Evolutionary conservation across 2,329 filamentous ascomycete species (phyloP).

Genomic region (Ilyonectria robusta): DNA sequence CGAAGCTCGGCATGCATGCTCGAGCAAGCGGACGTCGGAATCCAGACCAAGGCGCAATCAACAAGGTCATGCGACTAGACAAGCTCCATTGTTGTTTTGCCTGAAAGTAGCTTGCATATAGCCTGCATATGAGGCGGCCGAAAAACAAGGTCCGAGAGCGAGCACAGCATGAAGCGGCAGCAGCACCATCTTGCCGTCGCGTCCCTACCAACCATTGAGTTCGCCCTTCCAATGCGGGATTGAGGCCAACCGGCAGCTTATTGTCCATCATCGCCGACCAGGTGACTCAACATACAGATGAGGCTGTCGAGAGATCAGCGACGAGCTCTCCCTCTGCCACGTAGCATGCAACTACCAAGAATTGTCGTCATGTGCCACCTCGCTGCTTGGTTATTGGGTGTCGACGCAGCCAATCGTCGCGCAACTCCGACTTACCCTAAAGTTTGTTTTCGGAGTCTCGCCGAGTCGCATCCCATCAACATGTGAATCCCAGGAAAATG

Average conservation of each 20-base stretch:
- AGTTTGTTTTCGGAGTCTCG: not conserved
- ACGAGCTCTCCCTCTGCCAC: slow-evolving; percentile 1
- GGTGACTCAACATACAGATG: not conserved
- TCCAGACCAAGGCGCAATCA: not conserved
- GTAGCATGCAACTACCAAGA: not conserved
- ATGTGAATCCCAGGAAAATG: not conserved
- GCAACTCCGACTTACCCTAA: not conserved
- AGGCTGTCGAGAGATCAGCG: not conserved
- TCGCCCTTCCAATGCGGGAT: not conserved
- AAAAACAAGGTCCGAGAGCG: not conserved
- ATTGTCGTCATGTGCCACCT: not conserved
- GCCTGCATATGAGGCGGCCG: not conserved
- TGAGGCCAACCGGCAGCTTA: not conserved
- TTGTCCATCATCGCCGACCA: not conserved
- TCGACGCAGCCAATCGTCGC: not conserved
- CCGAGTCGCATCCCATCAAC: not conserved
- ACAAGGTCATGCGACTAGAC: not conserved
- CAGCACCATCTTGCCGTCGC: not conserved
- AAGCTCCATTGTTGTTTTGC: not conserved
- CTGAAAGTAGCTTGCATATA: not conserved
- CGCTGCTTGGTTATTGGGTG: not conserved
- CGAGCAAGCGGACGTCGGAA: slow-evolving; percentile 18
- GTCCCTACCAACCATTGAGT: not conserved
- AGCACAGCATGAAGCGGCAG: not conserved
- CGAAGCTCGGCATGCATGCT: slow-evolving; percentile 17